Evolutionary conservation across 495 filamentous ascomycete species (phyloP).

Genomic region (Penicillium parvum): DNA sequence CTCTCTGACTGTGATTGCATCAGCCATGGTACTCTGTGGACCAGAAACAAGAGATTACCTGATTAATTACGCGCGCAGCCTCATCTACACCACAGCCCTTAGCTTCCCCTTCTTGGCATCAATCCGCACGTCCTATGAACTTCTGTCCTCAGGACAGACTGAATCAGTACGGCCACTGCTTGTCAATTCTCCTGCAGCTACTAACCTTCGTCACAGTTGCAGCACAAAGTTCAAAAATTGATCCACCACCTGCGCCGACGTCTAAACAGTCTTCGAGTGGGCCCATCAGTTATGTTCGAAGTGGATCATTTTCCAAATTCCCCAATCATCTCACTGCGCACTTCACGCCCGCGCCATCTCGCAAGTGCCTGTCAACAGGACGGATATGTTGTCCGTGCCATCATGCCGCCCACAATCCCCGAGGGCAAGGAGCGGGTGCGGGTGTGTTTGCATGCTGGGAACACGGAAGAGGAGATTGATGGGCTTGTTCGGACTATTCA

Average conservation of each 20-base stretch:
- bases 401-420: constrained; percentile 48
- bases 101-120: constrained; percentile 47
- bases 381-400: constrained; percentile 39
- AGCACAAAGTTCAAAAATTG: constrained; percentile 34
- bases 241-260: constrained; percentile 34
- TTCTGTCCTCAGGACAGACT: constrained; percentile 39
- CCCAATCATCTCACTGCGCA: constrained; percentile 44
- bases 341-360: constrained; percentile 28
- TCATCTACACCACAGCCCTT: constrained; percentile 48
- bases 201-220: constrained; percentile 23
- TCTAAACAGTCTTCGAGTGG: constrained; percentile 24
- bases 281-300: constrained; percentile 29
- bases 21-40: constrained; percentile 45
- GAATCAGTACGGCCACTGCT: constrained; percentile 25
- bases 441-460: constrained; percentile 47
- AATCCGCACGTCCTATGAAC: constrained; percentile 42
- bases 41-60: constrained; percentile 37
- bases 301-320: constrained; percentile 40
- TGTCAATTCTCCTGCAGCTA: too few species aligned
- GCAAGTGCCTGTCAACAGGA: constrained; percentile 30
- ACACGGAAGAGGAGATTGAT: constrained; percentile 46
- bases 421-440: constrained; percentile 46
- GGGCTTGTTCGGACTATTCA: constrained; percentile 34
- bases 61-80: constrained; percentile 45
- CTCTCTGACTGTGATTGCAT: neutral